phyloP scores from a whole-genome alignment of 139 green algal genomes.

The Axilococcus clingmanii region DNA sequence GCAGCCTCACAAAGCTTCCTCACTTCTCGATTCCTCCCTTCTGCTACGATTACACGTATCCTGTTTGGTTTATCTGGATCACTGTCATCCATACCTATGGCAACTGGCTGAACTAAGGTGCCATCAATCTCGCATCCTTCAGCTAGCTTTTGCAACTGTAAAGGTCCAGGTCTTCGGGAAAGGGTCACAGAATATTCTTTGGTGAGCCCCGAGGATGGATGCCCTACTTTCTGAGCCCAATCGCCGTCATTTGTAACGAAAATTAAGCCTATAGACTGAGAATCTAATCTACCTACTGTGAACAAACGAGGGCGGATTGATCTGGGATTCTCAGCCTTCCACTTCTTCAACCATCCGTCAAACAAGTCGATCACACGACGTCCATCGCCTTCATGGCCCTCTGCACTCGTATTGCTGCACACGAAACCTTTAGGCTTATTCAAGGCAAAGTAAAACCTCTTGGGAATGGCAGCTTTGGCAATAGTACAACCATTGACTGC shows the following conservation, averaged over 20 bases:
- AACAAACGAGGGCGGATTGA: conserved; percentile 69
- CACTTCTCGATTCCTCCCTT: conserved; percentile 82
- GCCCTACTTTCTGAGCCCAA: conserved; percentile 61
- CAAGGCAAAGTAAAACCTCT: conserved; percentile 39
- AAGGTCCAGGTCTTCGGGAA: conserved; percentile 15
- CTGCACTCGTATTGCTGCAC: conserved; percentile 39
- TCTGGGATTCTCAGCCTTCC: conserved; percentile 5
- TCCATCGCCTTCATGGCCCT: neutral
- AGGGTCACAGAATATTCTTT: conserved; percentile 73
- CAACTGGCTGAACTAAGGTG: conserved; percentile 32
- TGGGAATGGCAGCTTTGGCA: neutral
- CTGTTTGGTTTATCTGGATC: conserved; percentile 16
- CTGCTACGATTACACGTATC: conserved; percentile 59
- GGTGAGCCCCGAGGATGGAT: conserved; percentile 43
- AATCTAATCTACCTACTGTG: conserved; percentile 89
- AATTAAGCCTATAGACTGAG: conserved; percentile 75
- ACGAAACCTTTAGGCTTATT: conserved; percentile 84
- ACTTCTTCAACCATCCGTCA: conserved; percentile 13
- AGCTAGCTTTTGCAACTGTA: conserved; percentile 37
- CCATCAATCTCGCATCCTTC: conserved; percentile 28
- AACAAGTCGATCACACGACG: conserved; percentile 26
- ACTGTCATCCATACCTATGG: conserved; percentile 18
- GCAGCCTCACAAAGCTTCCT: conserved; percentile 50
- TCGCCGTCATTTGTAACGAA: conserved; percentile 94
- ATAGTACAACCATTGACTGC: conserved; percentile 41